Evolutionary conservation across 352 stramenopile genomes (phyloP).

Genomic region (Pythium apleroticum): DNA sequence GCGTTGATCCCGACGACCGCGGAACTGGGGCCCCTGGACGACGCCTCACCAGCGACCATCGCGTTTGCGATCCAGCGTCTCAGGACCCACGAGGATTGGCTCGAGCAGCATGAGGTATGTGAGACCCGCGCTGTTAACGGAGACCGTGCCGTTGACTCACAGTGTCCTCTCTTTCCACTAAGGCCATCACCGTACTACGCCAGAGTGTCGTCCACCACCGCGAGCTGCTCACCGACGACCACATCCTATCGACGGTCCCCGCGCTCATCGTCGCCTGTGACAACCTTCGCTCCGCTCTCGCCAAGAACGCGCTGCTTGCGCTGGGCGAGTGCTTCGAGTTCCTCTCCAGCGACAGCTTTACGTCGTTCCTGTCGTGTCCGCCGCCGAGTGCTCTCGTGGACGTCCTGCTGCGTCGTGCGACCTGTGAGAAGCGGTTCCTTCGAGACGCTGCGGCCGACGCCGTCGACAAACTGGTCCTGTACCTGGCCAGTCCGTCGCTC

Average conservation of each 20-base stretch:
- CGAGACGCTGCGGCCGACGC: constrained; percentile 51
- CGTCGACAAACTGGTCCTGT: constrained; percentile 37
- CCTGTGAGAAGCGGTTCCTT: constrained; percentile 76
- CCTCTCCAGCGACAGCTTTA: constrained; percentile 26
- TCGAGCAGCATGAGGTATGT: constrained; percentile 56
- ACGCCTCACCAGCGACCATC: constrained; percentile 3
- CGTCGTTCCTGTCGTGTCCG: constrained; percentile 11
- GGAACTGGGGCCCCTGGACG: constrained; percentile 26
- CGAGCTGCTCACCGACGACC: constrained; percentile 23
- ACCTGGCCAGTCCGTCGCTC: constrained; percentile 44
- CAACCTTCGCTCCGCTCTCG: constrained; percentile 64
- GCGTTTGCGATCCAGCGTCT: constrained; percentile 31
- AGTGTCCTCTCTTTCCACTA: not conserved
- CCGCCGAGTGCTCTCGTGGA: constrained; percentile 30
- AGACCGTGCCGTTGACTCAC: not conserved
- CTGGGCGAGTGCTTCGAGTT: constrained; percentile 60
- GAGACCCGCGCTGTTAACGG: not conserved
- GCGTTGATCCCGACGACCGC: constrained; percentile 25
- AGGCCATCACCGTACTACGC: constrained; percentile 50
- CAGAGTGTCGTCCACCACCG: constrained; percentile 58
- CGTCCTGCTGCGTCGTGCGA: constrained; percentile 54
- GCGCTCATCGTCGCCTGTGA: constrained; percentile 45
- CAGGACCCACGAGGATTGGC: constrained; percentile 46
- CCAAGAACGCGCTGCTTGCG: constrained; percentile 71
- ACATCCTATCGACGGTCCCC: constrained; percentile 34